Evolutionary conservation across 805 yeast species (phyloP).

Genomic region (Candida pini): DNA sequence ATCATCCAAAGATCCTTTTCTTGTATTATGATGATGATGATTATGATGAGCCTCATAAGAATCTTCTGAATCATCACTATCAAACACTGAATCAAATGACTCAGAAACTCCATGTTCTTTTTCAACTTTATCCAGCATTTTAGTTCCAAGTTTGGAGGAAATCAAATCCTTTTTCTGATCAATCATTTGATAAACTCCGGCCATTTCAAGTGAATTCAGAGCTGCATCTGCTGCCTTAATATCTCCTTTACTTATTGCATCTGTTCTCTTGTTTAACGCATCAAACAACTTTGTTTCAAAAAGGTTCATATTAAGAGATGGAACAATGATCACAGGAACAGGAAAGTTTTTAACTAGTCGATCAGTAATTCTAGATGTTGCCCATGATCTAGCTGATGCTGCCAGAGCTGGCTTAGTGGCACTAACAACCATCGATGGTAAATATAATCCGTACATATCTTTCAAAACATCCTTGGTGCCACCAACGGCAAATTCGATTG

Average conservation of each 20-base stretch:
- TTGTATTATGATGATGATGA: not conserved
- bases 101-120: slow-evolving; percentile 4
- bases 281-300: slow-evolving; percentile 43
- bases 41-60: slow-evolving; percentile 2
- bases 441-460: slow-evolving; percentile 56
- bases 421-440: slow-evolving; percentile 52
- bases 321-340: slow-evolving; percentile 62
- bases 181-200: slow-evolving; percentile 20
- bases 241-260: slow-evolving; percentile 5
- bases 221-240: slow-evolving; percentile 13
- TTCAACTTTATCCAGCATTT: slow-evolving; percentile 5
- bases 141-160: slow-evolving; percentile 9
- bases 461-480: slow-evolving; percentile 49
- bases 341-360: slow-evolving; percentile 58
- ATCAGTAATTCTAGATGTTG: slow-evolving; percentile 57
- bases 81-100: slow-evolving; percentile 3
- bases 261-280: slow-evolving; percentile 23
- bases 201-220: slow-evolving; percentile 19
- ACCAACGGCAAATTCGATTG: slow-evolving; percentile 59
- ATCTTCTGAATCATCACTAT: slow-evolving; percentile 4
- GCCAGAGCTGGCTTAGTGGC: slow-evolving; percentile 49
- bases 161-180: slow-evolving; percentile 20
- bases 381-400: slow-evolving; percentile 53
- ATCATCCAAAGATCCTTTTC: slow-evolving; percentile 2
- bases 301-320: slow-evolving; percentile 50